Evolutionary conservation across 495 filamentous ascomycete species (phyloP).

Genomic region (Cercophora sp.): DNA sequence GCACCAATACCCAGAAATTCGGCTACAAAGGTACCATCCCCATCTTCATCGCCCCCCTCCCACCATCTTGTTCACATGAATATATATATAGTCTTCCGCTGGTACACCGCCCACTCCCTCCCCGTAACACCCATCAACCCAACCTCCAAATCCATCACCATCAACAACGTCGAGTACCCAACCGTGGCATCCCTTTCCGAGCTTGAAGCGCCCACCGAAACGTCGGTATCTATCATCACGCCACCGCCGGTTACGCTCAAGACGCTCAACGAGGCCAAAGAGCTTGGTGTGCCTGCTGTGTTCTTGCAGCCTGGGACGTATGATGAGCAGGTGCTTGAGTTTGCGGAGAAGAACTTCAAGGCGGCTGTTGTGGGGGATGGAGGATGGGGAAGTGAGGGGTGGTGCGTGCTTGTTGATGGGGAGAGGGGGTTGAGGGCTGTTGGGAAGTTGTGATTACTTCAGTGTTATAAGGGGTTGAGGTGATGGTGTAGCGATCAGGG

Average conservation of each 20-base stretch:
- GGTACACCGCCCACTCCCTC: constrained; percentile 80
- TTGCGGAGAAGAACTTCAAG: constrained; percentile 59
- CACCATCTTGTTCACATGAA: not conserved
- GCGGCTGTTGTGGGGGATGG: constrained; percentile 67
- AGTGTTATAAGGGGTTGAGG: too few species aligned
- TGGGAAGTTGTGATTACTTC: constrained; percentile 32
- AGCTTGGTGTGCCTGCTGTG: constrained; percentile 71
- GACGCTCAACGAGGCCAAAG: constrained; percentile 73
- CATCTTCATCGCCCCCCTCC: not conserved
- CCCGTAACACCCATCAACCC: constrained; percentile 84
- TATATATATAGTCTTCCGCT: constrained; percentile 65
- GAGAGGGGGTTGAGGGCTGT: constrained; percentile 63
- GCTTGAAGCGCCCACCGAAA: constrained; percentile 62
- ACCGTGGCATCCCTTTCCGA: constrained; percentile 63
- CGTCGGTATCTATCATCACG: constrained; percentile 79
- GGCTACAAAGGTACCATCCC: constrained; percentile 89
- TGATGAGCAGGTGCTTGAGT: constrained; percentile 66
- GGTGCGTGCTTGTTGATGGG: constrained; percentile 91
- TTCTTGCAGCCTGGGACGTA: constrained; percentile 96
- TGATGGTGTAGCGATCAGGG: too few species aligned
- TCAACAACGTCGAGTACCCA: constrained; percentile 47
- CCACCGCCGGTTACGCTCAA: constrained; percentile 66
- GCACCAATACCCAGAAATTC: constrained; percentile 75
- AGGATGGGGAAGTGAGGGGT: constrained; percentile 70
- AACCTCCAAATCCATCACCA: constrained; percentile 52